These are phyloP conservation scores for Daedaleopsis nitida DNA, from an alignment of 768 basidiomycete genomes.

Conservation along the genomic window DNA sequence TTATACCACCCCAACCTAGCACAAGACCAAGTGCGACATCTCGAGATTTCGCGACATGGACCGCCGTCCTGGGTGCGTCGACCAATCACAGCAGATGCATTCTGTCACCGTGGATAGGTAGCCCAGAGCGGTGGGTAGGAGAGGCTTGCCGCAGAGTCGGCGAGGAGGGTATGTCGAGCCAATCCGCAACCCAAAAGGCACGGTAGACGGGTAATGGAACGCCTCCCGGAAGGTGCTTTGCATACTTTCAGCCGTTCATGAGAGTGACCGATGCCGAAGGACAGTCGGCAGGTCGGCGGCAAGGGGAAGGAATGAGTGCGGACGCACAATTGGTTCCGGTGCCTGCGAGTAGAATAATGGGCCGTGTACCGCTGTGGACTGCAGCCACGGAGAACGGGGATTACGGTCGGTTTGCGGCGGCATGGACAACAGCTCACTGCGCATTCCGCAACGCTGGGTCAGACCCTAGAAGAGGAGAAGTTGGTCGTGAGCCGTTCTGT, in stretches of 20 bases:
- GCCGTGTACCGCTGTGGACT: background rate
- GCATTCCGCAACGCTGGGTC: background rate
- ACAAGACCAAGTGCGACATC: background rate
- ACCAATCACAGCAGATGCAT: background rate
- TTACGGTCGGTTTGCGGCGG: background rate
- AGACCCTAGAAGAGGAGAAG: background rate
- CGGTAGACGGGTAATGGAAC: background rate
- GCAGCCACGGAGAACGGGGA: background rate
- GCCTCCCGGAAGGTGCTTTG: background rate
- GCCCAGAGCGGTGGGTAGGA: background rate
- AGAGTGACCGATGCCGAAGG: background rate
- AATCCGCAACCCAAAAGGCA: background rate
- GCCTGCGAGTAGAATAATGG: background rate
- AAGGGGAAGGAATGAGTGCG: too few species aligned
- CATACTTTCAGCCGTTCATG: background rate
- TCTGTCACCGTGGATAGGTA: background rate
- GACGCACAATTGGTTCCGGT: background rate
- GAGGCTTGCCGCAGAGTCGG: background rate
- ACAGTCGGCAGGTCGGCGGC: too few species aligned
- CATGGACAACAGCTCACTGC: background rate
- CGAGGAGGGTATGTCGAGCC: background rate
- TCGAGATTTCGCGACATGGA: background rate
- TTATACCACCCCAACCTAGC: constrained; percentile 8
- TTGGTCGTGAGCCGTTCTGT: too few species aligned
- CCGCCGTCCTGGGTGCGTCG: too few species aligned